A percentile compares a stretch with the other conserved stretches of the same genome.
Evolutionary conservation across 2,329 filamentous ascomycete genomes (phyloP).

Genomic region (Plenodomus tracheiphilus): DNA sequence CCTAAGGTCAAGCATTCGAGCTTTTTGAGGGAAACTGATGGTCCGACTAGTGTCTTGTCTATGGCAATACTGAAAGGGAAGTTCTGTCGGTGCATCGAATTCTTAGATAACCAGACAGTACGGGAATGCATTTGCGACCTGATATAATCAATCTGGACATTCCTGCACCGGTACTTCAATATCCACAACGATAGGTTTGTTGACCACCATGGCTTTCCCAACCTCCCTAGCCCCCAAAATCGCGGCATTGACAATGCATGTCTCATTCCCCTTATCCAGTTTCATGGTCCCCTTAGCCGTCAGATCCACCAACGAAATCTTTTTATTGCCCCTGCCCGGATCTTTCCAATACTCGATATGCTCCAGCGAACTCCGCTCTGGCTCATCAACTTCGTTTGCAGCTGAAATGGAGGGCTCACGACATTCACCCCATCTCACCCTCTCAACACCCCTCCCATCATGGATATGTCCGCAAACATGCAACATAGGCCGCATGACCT

Average conservation of each 20-base stretch:
- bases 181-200: neutral
- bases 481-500: conserved; percentile 64
- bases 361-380: conserved; percentile 49
- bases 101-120: too few species aligned
- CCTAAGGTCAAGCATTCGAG: too few species aligned
- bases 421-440: conserved; percentile 70
- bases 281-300: conserved; percentile 43
- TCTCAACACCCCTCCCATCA: conserved; percentile 65
- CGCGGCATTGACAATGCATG: neutral
- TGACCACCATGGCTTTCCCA: neutral
- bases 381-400: conserved; percentile 38
- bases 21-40: too few species aligned
- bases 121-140: too few species aligned
- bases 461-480: conserved; percentile 75
- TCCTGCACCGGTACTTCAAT: neutral
- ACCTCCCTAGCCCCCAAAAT: neutral
- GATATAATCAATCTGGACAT: too few species aligned
- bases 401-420: too few species aligned
- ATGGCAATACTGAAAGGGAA: too few species aligned
- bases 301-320: conserved; percentile 66
- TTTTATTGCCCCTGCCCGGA: conserved; percentile 60
- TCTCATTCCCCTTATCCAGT: neutral
- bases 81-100: too few species aligned
- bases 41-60: too few species aligned
- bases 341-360: conserved; percentile 60